These are phyloP conservation scores for Xanthoconium stramineum DNA, from an alignment of 768 basidiomycete genomes.

Conservation along the genomic window DNA sequence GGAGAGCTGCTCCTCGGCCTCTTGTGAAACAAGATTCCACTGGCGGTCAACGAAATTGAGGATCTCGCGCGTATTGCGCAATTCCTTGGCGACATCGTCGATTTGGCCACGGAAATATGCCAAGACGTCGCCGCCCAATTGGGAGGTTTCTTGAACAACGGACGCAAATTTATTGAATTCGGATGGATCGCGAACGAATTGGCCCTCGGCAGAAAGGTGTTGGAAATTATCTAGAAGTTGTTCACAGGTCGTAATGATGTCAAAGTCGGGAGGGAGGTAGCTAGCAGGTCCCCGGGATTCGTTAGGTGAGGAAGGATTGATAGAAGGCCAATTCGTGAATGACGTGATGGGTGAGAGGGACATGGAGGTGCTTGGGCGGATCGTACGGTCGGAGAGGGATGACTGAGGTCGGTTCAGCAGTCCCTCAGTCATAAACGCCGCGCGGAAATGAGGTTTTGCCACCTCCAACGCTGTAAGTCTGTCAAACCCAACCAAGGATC, in stretches of 20 bases:
- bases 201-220: conserved; percentile 41
- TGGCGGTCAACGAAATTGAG: conserved; percentile 44
- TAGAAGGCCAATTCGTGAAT: conserved; percentile 33
- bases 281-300: conserved; percentile 33
- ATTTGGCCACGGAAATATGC: conserved; percentile 51
- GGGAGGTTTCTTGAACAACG: conserved; percentile 46
- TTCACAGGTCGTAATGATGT: conserved; percentile 43
- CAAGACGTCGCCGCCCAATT: conserved; percentile 45
- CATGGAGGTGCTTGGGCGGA: conserved; percentile 39
- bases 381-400: conserved; percentile 52
- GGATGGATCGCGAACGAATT: conserved; percentile 36
- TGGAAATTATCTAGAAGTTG: conserved; percentile 55
- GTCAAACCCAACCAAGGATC: background rate
- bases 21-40: conserved; percentile 41
- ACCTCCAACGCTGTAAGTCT: conserved; percentile 63
- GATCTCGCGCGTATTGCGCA: conserved; percentile 44
- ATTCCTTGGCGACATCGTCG: conserved; percentile 48
- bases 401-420: conserved; percentile 49
- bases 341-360: conserved; percentile 53
- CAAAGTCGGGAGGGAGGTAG: conserved; percentile 41
- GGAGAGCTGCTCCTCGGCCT: conserved; percentile 43
- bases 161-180: conserved; percentile 44
- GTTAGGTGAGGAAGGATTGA: conserved; percentile 13
- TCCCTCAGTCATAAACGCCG: conserved; percentile 53
- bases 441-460: conserved; percentile 62